phyloP scores from a whole-genome alignment of 2,329 filamentous ascomycete genomes.

The Venturia effusa region DNA sequence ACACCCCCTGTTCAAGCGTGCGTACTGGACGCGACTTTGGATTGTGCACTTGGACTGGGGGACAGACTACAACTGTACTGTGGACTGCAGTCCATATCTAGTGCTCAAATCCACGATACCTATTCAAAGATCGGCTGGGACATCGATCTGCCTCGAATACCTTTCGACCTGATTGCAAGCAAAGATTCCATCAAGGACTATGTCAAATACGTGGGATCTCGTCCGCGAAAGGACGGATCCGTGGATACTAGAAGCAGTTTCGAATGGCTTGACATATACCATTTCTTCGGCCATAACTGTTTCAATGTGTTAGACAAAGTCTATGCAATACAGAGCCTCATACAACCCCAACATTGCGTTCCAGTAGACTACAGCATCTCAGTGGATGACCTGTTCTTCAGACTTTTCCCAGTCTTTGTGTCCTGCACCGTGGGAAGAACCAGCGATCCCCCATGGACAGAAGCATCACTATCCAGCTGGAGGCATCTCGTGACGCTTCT shows the following conservation, averaged over 20 bases:
- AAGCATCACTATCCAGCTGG: background rate
- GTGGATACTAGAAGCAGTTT: background rate
- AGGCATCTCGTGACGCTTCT: background rate
- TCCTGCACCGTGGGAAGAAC: background rate
- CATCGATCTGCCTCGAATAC: too few relatives aligned
- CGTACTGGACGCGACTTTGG: background rate
- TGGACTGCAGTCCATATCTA: too few relatives aligned
- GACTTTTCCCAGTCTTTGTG: background rate
- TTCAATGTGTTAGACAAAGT: background rate
- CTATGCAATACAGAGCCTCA: background rate
- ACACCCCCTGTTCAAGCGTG: background rate
- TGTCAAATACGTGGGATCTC: background rate
- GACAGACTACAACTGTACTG: too few relatives aligned
- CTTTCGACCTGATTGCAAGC: too few relatives aligned
- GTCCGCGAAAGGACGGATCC: too few relatives aligned
- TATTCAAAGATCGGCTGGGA: too few relatives aligned
- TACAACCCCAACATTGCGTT: background rate
- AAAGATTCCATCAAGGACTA: background rate
- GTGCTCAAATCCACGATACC: too few relatives aligned
- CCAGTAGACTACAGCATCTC: constrained; percentile 5
- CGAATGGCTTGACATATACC: background rate
- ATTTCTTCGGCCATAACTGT: background rate
- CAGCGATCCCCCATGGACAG: background rate
- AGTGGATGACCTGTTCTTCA: background rate
- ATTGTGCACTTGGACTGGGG: background rate